A percentile compares a stretch with the other conserved stretches of the same genome.
Conservation (phyloP, 2,329 filamentous ascomycete species). For the Thelonectria discophora region DNA sequence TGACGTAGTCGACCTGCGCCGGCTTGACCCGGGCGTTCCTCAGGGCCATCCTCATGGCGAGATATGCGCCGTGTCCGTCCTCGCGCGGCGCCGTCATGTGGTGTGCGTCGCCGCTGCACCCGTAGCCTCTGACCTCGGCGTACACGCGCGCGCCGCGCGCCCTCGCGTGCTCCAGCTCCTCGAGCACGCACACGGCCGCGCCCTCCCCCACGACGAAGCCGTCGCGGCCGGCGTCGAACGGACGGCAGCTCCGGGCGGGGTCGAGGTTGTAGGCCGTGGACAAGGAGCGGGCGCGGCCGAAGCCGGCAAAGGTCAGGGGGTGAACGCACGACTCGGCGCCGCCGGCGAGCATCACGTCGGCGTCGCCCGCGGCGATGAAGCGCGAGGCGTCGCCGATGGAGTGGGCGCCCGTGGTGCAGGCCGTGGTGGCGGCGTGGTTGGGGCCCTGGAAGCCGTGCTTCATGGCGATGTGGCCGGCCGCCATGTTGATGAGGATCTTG, state of each 20-base stretch:
- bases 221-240: conserved; percentile 81
- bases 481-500: conserved; percentile 91
- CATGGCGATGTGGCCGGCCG: conserved; percentile 94
- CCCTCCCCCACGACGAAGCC: conserved; percentile 96
- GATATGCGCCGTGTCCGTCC: conserved; percentile 81
- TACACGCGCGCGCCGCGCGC: conserved; percentile 82
- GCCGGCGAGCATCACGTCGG: conserved; percentile 95
- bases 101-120: conserved; percentile 87
- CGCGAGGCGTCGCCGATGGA: conserved; percentile 93
- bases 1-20: conserved; percentile 83
- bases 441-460: conserved; percentile 88
- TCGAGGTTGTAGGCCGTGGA: conserved; percentile 81
- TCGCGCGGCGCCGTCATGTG: conserved; percentile 92
- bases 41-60: conserved; percentile 87
- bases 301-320: conserved; percentile 90
- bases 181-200: conserved; percentile 85
- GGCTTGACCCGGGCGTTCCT: conserved; percentile 76
- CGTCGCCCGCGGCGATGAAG: conserved; percentile 90
- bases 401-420: conserved; percentile 95
- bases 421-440: conserved; percentile 91
- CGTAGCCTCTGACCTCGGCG: conserved; percentile 89
- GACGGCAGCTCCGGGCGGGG: conserved; percentile 78
- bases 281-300: conserved; percentile 86
- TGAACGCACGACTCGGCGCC: conserved; percentile 96
- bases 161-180: conserved; percentile 89